These are phyloP conservation scores for Podila verticillata DNA, from an alignment of 192 early-diverging fungal genomes.

Conservation along the genomic window DNA sequence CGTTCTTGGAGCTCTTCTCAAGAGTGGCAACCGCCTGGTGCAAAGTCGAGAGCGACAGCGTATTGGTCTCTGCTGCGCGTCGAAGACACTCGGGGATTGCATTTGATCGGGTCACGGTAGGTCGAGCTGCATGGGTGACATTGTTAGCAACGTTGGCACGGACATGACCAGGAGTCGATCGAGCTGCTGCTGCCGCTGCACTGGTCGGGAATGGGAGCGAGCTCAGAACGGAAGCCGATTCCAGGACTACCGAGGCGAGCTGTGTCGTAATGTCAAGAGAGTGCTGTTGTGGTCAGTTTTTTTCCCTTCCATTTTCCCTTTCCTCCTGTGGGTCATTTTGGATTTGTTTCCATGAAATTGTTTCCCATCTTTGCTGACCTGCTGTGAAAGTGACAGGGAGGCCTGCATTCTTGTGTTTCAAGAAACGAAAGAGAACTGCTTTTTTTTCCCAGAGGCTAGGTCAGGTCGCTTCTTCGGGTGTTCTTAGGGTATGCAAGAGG, in stretches of 20 bases:
- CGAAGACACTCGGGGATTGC: constrained; percentile 44
- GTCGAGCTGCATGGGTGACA: not conserved
- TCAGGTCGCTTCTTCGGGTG: no score
- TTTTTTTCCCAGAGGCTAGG: no score
- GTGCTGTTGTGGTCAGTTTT: not conserved
- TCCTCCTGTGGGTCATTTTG: not conserved
- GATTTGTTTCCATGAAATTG: not conserved
- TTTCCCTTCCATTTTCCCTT: not conserved
- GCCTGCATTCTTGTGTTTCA: constrained; percentile 1
- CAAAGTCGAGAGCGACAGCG: constrained; percentile 31
- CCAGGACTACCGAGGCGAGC: constrained; percentile 33
- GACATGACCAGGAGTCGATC: not conserved
- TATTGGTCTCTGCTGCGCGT: constrained; percentile 22
- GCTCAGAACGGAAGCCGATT: constrained; percentile 32
- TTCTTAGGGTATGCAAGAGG: no score
- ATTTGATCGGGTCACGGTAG: constrained; percentile 5
- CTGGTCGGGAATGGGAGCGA: constrained; percentile 15
- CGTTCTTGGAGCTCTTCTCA: constrained; percentile 14
- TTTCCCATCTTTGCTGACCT: not conserved
- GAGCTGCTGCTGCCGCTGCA: constrained; percentile 3
- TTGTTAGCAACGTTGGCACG: not conserved
- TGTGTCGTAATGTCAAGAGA: not conserved
- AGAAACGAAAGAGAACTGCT: not conserved
- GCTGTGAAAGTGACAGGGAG: not conserved
- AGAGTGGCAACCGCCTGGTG: constrained; percentile 34